Evolutionary conservation across 139 green algal species (phyloP).

Genomic region (Chlorella sp.): DNA sequence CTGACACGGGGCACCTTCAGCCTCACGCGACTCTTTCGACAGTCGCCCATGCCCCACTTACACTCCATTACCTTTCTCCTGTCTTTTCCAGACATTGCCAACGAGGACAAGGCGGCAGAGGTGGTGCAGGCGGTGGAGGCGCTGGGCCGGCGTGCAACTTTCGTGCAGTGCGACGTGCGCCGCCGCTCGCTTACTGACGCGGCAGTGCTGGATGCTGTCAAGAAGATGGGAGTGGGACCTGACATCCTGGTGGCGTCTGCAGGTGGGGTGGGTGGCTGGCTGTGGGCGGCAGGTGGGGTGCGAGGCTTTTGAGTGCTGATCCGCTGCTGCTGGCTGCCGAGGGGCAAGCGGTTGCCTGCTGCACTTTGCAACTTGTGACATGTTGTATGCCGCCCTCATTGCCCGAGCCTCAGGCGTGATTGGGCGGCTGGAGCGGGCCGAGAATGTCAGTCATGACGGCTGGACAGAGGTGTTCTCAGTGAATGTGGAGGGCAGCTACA

Average conservation of each 20-base stretch:
- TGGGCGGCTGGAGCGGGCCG: conserved; percentile 2
- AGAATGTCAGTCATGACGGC: conserved; percentile 4
- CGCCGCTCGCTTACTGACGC: background rate
- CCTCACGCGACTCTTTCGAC: too few species aligned
- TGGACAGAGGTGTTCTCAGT: conserved; percentile 6
- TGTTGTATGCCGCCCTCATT: background rate
- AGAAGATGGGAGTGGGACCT: background rate
- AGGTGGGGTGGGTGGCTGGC: too few species aligned
- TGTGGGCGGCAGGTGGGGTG: too few species aligned
- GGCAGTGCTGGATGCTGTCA: background rate
- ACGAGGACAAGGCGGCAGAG: background rate
- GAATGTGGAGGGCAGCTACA: conserved; percentile 16
- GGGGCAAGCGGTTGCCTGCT: background rate
- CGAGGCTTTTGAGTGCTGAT: too few species aligned
- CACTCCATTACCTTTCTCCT: too few species aligned
- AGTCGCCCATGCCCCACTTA: too few species aligned
- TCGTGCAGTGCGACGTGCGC: background rate
- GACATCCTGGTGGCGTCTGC: conserved; percentile 10
- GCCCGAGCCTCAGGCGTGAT: conserved; percentile 5
- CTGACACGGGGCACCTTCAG: too few species aligned
- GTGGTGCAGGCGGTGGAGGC: background rate
- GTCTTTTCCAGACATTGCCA: background rate
- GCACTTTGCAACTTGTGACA: too few species aligned
- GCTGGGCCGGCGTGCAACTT: background rate
- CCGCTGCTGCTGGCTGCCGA: too few species aligned